These are phyloP conservation scores for Venturia effusa DNA, from an alignment of 2,329 filamentous ascomycete genomes.

Conservation along the genomic window DNA sequence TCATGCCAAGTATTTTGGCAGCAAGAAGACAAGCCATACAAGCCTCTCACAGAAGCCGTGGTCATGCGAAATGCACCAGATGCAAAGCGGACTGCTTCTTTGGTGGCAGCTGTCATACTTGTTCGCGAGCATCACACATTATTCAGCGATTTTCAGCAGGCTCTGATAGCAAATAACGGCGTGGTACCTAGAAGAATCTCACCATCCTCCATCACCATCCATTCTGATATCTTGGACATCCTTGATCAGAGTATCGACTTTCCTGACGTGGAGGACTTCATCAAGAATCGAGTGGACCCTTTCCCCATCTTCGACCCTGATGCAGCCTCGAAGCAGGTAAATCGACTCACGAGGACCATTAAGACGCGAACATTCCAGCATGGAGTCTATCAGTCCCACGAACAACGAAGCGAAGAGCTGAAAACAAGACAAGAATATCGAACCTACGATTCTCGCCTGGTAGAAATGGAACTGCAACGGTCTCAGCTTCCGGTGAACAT, in stretches of 20 bases:
- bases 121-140: slow-evolving; percentile 22
- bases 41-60: slow-evolving; percentile 20
- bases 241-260: neutral
- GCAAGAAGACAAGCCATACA: slow-evolving; percentile 20
- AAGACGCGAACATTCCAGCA: neutral
- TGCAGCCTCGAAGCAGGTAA: neutral
- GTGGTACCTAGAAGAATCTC: slow-evolving; percentile 21
- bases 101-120: slow-evolving; percentile 27
- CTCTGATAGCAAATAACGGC: slow-evolving; percentile 22
- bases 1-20: slow-evolving; percentile 9
- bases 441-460: slow-evolving; percentile 14
- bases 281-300: neutral
- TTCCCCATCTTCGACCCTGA: neutral
- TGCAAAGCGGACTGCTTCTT: slow-evolving; percentile 18
- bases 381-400: slow-evolving; percentile 1
- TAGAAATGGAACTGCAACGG: slow-evolving; percentile 21
- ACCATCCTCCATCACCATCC: neutral
- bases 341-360: neutral
- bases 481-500: slow-evolving; percentile 30
- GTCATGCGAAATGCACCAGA: neutral
- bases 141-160: slow-evolving; percentile 23
- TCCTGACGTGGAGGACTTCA: neutral
- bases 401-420: slow-evolving; percentile 12
- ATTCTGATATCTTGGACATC: neutral
- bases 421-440: slow-evolving; percentile 16